phyloP scores from a whole-genome alignment of 2,329 filamentous ascomycete genomes.

The Verticillium dahliae region DNA sequence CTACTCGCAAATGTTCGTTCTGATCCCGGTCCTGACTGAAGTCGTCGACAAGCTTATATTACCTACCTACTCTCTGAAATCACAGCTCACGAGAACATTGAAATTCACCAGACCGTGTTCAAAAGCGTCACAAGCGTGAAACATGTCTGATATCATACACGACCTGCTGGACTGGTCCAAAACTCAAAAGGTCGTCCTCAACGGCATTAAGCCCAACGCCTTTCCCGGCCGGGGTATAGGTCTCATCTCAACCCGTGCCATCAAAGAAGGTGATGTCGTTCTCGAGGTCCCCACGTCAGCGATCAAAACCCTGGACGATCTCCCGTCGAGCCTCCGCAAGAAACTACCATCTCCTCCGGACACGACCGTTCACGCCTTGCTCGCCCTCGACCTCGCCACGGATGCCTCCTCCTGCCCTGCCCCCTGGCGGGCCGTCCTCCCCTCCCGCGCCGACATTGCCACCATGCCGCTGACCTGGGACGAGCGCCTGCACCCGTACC shows the following conservation, averaged over 20 bases:
- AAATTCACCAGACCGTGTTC: not conserved
- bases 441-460: slow-evolving; percentile 51
- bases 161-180: slow-evolving; percentile 64
- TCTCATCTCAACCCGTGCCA: slow-evolving; percentile 60
- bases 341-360: slow-evolving; percentile 38
- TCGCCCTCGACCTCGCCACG: slow-evolving; percentile 62
- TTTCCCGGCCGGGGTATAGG: slow-evolving; percentile 73
- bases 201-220: slow-evolving; percentile 58
- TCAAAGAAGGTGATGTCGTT: slow-evolving; percentile 52
- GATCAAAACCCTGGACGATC: slow-evolving; percentile 58
- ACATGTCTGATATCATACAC: slow-evolving; percentile 19
- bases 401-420: slow-evolving; percentile 39
- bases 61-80: too few species aligned
- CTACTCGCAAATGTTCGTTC: too few species aligned
- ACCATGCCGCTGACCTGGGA: slow-evolving; percentile 44
- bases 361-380: slow-evolving; percentile 61
- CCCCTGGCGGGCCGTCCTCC: slow-evolving; percentile 63
- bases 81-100: too few species aligned
- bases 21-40: too few species aligned
- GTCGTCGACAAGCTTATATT: too few species aligned
- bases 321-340: slow-evolving; percentile 45
- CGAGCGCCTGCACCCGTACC: slow-evolving; percentile 32
- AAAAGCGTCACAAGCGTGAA: not conserved
- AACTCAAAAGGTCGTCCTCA: slow-evolving; percentile 56
- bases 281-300: slow-evolving; percentile 58